These are phyloP conservation scores for Pleurotus cornucopiae DNA, from an alignment of 768 basidiomycete genomes.

Conservation along the genomic window DNA sequence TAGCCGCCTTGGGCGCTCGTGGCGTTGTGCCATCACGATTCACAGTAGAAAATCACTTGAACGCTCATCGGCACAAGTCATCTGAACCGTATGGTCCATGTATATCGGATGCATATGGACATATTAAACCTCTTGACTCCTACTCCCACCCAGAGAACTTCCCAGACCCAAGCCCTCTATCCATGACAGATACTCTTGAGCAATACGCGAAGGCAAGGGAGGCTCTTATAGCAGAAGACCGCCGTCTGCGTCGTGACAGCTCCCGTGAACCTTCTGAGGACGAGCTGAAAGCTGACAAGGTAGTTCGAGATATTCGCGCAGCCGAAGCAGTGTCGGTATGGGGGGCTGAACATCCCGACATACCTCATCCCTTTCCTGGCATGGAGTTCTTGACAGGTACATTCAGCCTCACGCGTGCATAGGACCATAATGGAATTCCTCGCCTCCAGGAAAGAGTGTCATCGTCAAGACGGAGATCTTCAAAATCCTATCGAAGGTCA, in stretches of 20 bases:
- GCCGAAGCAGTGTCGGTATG: slow-evolving; percentile 57
- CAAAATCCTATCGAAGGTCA: slow-evolving; percentile 55
- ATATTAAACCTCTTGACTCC: too few relatives aligned
- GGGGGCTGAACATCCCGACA: slow-evolving; percentile 45
- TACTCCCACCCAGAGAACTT: too few relatives aligned
- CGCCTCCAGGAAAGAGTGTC: slow-evolving; percentile 40
- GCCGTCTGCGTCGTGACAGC: slow-evolving; percentile 47
- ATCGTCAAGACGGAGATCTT: slow-evolving; percentile 63
- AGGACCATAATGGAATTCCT: background rate
- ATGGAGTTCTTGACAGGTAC: slow-evolving; percentile 76
- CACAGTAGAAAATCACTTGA: too few relatives aligned
- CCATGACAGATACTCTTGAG: slow-evolving; percentile 13
- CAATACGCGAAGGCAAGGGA: slow-evolving; percentile 27
- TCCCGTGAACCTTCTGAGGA: slow-evolving; percentile 24
- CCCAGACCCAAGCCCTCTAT: too few relatives aligned
- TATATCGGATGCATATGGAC: background rate
- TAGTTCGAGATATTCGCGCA: slow-evolving; percentile 50
- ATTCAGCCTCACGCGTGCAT: background rate
- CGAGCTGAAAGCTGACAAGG: slow-evolving; percentile 52
- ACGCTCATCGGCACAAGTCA: too few relatives aligned
- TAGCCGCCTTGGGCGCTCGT: too few relatives aligned
- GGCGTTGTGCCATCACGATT: too few relatives aligned
- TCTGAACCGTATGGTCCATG: slow-evolving; percentile 8
- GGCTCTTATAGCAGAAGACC: slow-evolving; percentile 39
- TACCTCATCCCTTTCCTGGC: slow-evolving; percentile 67